Evolutionary conservation across 768 basidiomycete genomes (phyloP).

Genomic region (Pleurotus cornucopiae): DNA sequence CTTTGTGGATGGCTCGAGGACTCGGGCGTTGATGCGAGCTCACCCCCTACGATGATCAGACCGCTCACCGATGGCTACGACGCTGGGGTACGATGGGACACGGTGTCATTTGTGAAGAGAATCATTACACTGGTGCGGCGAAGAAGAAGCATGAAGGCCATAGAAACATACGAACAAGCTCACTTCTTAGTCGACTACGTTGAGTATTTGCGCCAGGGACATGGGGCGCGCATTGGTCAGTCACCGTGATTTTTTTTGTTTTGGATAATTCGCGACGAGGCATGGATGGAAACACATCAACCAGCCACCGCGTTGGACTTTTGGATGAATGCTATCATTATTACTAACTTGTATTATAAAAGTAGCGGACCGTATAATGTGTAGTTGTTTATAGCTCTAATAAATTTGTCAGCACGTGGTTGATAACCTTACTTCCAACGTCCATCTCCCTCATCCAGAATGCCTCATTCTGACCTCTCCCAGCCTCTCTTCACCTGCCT

Average conservation of each 20-base stretch:
- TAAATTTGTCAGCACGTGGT: background rate
- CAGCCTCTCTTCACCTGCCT: slow-evolving; percentile 75
- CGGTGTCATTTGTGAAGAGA: slow-evolving; percentile 65
- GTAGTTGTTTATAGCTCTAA: background rate
- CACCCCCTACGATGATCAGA: background rate
- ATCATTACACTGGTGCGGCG: slow-evolving; percentile 70
- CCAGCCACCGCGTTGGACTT: no score
- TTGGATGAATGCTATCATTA: background rate
- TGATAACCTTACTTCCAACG: background rate
- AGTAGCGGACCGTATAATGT: background rate
- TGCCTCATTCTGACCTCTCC: background rate
- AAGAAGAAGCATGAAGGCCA: slow-evolving; percentile 81
- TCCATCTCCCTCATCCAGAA: background rate
- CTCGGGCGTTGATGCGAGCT: background rate
- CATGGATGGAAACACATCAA: background rate
- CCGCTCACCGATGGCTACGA: background rate
- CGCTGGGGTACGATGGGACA: slow-evolving; percentile 22
- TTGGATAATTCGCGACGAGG: background rate
- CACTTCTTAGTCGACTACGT: slow-evolving; percentile 76
- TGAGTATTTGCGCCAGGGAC: slow-evolving; percentile 40
- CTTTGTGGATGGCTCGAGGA: slow-evolving; percentile 67
- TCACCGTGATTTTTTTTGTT: background rate
- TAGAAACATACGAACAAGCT: slow-evolving; percentile 95
- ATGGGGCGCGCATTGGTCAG: background rate
- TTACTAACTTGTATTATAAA: background rate